Conservation (phyloP, 306 rosid genomes). For the Malus sylvestris region DNA sequence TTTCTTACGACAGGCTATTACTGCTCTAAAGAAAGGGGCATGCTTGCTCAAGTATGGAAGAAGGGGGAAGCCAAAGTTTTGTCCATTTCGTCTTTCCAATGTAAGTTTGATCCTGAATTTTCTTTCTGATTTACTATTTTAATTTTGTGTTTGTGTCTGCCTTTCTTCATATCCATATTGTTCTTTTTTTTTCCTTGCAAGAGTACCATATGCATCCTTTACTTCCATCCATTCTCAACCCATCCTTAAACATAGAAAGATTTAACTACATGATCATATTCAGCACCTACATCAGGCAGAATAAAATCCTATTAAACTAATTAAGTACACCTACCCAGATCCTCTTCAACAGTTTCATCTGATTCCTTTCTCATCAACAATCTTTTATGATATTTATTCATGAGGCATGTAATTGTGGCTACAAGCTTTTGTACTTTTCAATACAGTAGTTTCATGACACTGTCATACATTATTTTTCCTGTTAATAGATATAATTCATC, state of each 20-base stretch:
- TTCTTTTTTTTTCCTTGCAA: not conserved
- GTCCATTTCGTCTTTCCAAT: slow-evolving; percentile 94
- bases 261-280: not conserved
- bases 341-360: slow-evolving; percentile 1
- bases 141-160: not conserved
- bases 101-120: slow-evolving; percentile 45
- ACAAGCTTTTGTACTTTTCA: not conserved
- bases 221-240: not conserved
- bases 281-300: not conserved
- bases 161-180: not conserved
- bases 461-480: slow-evolving; percentile 13
- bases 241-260: not conserved
- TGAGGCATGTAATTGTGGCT: not conserved
- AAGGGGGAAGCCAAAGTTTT: slow-evolving; percentile 96
- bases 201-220: not conserved
- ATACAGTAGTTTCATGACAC: not conserved
- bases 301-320: not conserved
- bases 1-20: slow-evolving; percentile 68
- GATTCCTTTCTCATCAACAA: not conserved
- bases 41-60: slow-evolving; percentile 94
- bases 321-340: not conserved
- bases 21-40: slow-evolving; percentile 97
- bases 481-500: slow-evolving; percentile 11
- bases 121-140: slow-evolving; percentile 4
- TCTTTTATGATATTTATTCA: not conserved